Evolutionary conservation across 768 basidiomycete species (phyloP).

Genomic region (Punctularia strigosozonata): DNA sequence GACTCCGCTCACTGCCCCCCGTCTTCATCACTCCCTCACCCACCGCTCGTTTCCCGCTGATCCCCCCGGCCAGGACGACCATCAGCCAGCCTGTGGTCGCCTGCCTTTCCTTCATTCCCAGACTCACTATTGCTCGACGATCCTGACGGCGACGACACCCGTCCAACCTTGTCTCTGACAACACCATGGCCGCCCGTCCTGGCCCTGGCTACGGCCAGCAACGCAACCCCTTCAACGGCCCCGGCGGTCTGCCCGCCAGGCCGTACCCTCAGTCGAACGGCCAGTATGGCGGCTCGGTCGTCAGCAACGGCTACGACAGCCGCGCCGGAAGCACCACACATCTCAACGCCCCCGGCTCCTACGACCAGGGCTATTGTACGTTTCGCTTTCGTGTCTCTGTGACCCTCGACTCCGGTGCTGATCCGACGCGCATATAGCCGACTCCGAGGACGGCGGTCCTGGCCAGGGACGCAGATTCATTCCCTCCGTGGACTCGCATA

Average conservation of each 20-base stretch:
- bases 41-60: no score
- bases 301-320: constrained; percentile 11
- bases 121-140: no score
- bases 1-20: no score
- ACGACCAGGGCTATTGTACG: neutral
- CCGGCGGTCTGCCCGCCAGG: constrained; percentile 13
- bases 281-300: constrained; percentile 17
- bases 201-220: constrained; percentile 21
- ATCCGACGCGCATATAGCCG: no score
- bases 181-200: constrained; percentile 21
- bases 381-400: no score
- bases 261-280: constrained; percentile 15
- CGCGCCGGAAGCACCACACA: constrained; percentile 10
- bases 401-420: no score
- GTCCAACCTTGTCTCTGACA: neutral
- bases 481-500: constrained; percentile 23
- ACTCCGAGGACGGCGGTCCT: neutral
- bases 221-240: constrained; percentile 20
- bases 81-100: no score
- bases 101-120: no score
- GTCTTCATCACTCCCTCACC: no score
- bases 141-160: no score
- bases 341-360: constrained; percentile 8
- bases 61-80: no score
- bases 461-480: constrained; percentile 11